phyloP scores from a whole-genome alignment of 2,329 filamentous ascomycete species.

The Penicillium sp. region DNA sequence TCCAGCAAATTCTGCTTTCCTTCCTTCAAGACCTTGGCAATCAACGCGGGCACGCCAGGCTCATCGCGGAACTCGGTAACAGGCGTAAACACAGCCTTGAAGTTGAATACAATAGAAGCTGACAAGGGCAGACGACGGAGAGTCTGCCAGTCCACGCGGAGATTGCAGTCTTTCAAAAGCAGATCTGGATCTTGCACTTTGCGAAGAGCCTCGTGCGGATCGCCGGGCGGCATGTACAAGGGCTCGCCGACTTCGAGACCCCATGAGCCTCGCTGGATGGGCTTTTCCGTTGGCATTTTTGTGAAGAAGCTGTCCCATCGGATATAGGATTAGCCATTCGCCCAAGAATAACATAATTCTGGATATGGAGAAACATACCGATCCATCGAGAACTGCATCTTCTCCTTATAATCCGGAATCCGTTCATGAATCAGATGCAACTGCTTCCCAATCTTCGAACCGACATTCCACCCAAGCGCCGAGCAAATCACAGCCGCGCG shows the following conservation, averaged over 20 bases:
- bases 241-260: conserved; percentile 75
- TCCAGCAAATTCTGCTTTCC: conserved; percentile 72
- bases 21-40: conserved; percentile 69
- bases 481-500: conserved; percentile 78
- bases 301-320: conserved; percentile 67
- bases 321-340: background rate
- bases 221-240: conserved; percentile 71
- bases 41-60: conserved; percentile 68
- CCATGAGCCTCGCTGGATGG: conserved; percentile 85
- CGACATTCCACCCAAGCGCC: conserved; percentile 76
- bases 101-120: conserved; percentile 78
- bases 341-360: background rate
- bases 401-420: conserved; percentile 82
- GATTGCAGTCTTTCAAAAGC: conserved; percentile 60
- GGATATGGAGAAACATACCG: conserved; percentile 52
- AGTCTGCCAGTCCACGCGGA: conserved; percentile 89
- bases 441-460: conserved; percentile 70
- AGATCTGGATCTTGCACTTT: conserved; percentile 60
- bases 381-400: conserved; percentile 87
- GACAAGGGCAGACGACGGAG: conserved; percentile 76
- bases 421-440: conserved; percentile 71
- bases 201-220: conserved; percentile 65
- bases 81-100: conserved; percentile 82
- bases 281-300: conserved; percentile 71
- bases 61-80: conserved; percentile 70